These are phyloP conservation scores for Lactarius indigo DNA, from an alignment of 768 basidiomycete species.

Conservation along the genomic window DNA sequence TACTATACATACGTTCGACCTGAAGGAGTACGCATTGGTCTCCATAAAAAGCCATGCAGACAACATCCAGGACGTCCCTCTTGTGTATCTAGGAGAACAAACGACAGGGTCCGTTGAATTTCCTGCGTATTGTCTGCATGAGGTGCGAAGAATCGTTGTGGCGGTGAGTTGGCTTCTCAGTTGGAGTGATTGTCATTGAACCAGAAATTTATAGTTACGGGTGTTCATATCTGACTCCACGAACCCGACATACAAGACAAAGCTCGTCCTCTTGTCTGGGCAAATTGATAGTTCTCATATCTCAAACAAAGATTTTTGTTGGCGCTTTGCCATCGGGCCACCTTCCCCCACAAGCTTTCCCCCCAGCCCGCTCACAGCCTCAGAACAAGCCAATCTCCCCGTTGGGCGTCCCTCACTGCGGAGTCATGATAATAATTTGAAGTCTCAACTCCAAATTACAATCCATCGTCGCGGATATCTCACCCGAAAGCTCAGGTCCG, in stretches of 20 bases:
- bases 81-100: constrained; percentile 16
- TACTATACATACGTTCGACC: background rate
- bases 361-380: background rate
- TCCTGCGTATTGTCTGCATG: background rate
- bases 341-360: background rate
- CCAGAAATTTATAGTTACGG: background rate
- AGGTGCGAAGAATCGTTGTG: constrained; percentile 14
- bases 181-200: background rate
- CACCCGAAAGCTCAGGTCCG: constrained; percentile 8
- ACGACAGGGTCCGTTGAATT: constrained; percentile 6
- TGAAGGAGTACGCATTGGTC: constrained; percentile 11
- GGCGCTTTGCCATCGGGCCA: constrained; percentile 12
- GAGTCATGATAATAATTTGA: background rate
- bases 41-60: constrained; percentile 1
- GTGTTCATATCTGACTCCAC: constrained; percentile 1
- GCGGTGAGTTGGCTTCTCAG: constrained; percentile 5
- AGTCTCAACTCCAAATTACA: constrained; percentile 10
- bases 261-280: background rate
- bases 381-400: background rate
- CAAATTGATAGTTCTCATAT: constrained; percentile 1
- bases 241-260: background rate
- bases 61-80: background rate
- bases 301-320: background rate
- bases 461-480: constrained; percentile 10
- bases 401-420: background rate